phyloP scores from a whole-genome alignment of 495 filamentous ascomycete species.

The Neurospora sp. region DNA sequence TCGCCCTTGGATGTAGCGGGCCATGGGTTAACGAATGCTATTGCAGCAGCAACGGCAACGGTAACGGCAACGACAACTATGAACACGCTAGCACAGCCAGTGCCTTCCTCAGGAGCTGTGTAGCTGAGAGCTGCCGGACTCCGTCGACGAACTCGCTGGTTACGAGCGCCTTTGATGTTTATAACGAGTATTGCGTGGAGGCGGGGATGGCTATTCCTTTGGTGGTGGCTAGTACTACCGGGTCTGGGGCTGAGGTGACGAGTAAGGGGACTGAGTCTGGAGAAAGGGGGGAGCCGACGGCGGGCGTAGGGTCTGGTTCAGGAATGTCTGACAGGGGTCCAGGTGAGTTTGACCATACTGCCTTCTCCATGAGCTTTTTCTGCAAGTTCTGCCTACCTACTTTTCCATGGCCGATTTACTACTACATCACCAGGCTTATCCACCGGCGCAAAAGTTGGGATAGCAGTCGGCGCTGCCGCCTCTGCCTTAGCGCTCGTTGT shows the following conservation, averaged over 20 bases:
- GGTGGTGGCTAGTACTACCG: neutral
- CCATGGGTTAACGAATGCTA: conserved; percentile 6
- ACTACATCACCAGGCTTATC: neutral
- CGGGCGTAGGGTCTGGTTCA: neutral
- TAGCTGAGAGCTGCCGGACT: neutral
- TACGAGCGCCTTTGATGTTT: neutral
- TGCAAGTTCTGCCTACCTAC: neutral
- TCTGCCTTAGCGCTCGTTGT: neutral
- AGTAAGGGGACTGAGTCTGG: neutral
- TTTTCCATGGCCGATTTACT: neutral
- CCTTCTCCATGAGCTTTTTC: neutral
- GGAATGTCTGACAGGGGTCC: no score
- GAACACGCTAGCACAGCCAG: conserved; percentile 1
- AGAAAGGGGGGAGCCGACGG: neutral
- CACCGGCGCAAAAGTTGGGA: neutral
- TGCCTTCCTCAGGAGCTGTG: conserved; percentile 2
- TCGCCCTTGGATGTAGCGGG: conserved; percentile 1
- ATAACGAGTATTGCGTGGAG: conserved; percentile 3
- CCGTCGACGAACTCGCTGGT: neutral
- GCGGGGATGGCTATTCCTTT: neutral
- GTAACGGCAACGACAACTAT: neutral
- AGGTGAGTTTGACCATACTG: neutral
- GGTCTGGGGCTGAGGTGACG: neutral
- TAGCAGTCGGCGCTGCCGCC: neutral
- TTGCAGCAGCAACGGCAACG: neutral